These are phyloP conservation scores for Fusarium staphyleae DNA, from an alignment of 2,329 filamentous ascomycete genomes.

Conservation along the genomic window DNA sequence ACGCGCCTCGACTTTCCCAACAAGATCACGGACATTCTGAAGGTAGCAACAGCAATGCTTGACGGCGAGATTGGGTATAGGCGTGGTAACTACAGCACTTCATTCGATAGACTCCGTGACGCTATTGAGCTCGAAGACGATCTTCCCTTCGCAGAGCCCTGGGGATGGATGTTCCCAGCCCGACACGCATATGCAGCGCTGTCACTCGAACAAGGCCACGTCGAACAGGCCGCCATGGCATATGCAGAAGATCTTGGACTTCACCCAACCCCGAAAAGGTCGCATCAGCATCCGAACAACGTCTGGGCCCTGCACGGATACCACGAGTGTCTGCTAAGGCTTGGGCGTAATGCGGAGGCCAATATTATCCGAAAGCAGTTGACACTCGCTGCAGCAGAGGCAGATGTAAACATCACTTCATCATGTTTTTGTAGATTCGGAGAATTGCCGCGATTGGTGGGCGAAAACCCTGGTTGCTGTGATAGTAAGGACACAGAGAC, in stretches of 20 bases:
- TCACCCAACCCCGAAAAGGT: constrained; percentile 62
- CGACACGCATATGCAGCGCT: constrained; percentile 72
- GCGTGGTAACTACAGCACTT: constrained; percentile 58
- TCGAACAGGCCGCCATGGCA: constrained; percentile 58
- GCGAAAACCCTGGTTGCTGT: no score
- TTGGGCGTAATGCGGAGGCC: constrained; percentile 1
- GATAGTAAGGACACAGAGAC: no score
- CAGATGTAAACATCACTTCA: constrained; percentile 1
- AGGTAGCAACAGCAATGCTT: constrained; percentile 63
- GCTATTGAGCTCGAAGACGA: constrained; percentile 64
- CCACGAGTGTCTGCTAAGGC: constrained; percentile 61
- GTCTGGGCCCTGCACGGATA: constrained; percentile 75
- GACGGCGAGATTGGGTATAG: constrained; percentile 76
- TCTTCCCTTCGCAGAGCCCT: constrained; percentile 72
- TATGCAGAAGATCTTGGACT: constrained; percentile 67
- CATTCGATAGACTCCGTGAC: constrained; percentile 61
- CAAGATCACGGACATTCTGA: constrained; percentile 17
- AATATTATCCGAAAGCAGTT: constrained; percentile 1
- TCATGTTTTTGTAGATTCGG: constrained; percentile 16
- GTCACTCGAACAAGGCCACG: constrained; percentile 65
- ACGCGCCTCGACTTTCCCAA: constrained; percentile 61
- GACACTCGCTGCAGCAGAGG: neutral
- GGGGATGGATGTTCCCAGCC: constrained; percentile 77
- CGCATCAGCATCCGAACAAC: constrained; percentile 70
- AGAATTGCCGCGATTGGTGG: no score